These are phyloP conservation scores for Fusarium annulatum DNA, from an alignment of 2,329 filamentous ascomycete genomes.

Conservation along the genomic window DNA sequence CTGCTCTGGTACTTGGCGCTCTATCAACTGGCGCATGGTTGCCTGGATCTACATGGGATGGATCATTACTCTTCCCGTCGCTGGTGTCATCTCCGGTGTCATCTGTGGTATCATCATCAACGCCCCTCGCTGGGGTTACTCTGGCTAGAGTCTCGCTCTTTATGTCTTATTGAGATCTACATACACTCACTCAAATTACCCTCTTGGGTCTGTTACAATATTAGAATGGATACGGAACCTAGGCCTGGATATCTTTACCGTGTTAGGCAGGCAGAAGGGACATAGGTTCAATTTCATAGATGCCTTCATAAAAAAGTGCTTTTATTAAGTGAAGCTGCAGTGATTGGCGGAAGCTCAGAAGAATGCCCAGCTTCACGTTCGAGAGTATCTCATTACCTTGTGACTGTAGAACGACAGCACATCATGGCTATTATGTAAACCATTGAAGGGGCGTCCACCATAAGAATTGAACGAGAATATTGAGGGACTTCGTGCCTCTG, in stretches of 20 bases:
- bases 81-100: slow-evolving; percentile 68
- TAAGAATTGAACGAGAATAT: no score
- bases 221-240: slow-evolving; percentile 1
- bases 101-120: slow-evolving; percentile 73
- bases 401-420: no score
- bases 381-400: no score
- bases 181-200: not conserved
- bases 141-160: not conserved
- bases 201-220: not conserved
- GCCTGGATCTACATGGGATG: slow-evolving; percentile 69
- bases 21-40: slow-evolving; percentile 73
- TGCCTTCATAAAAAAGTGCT: not conserved
- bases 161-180: not conserved
- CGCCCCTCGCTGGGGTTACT: slow-evolving; percentile 62
- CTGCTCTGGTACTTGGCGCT: slow-evolving; percentile 67
- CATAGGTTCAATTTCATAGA: not conserved
- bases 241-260: not conserved
- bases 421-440: no score
- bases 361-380: no score
- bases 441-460: no score
- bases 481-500: no score
- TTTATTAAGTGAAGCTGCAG: not conserved
- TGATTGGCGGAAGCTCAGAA: no score
- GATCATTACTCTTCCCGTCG: slow-evolving; percentile 69
- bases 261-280: no score